These are phyloP conservation scores for Elongisporangium senticosum DNA, from an alignment of 352 stramenopile genomes.

Conservation along the genomic window DNA sequence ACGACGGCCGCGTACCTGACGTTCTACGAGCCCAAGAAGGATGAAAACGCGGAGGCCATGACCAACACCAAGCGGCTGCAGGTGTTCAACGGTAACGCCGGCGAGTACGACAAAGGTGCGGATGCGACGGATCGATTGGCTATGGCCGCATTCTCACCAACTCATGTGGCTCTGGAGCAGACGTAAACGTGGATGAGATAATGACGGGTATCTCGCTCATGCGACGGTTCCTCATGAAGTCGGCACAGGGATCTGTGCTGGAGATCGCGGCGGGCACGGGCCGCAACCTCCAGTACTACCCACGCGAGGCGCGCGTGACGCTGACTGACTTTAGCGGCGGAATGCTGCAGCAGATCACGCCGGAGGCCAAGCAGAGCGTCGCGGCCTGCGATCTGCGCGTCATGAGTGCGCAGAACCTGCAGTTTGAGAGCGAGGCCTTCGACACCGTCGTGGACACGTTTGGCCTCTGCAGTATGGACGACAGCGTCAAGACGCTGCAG, in stretches of 20 bases:
- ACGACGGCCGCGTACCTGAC: slow-evolving; percentile 60
- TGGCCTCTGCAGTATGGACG: slow-evolving; percentile 94
- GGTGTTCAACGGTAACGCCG: slow-evolving; percentile 69
- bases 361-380: slow-evolving; percentile 12
- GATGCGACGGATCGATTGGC: slow-evolving; percentile 1
- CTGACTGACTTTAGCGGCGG: slow-evolving; percentile 67
- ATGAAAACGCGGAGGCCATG: slow-evolving; percentile 18
- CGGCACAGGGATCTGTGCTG: slow-evolving; percentile 75
- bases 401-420: slow-evolving; percentile 52
- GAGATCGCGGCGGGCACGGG: slow-evolving; percentile 94
- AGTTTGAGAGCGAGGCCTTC: slow-evolving; percentile 77
- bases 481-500: slow-evolving; percentile 83
- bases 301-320: slow-evolving; percentile 25
- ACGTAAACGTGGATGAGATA: slow-evolving; percentile 74
- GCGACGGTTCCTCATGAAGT: slow-evolving; percentile 69
- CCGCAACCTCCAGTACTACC: slow-evolving; percentile 92
- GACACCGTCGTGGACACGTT: slow-evolving; percentile 97
- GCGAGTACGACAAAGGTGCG: slow-evolving; percentile 61
- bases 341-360: slow-evolving; percentile 67
- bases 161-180: slow-evolving; percentile 11
- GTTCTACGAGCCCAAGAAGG: slow-evolving; percentile 58
- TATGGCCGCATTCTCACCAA: background rate
- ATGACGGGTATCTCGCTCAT: slow-evolving; percentile 78
- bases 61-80: slow-evolving; percentile 44
- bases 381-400: slow-evolving; percentile 32